Conservation (phyloP, 2,329 filamentous ascomycete species). For the Scedosporium apiospermum region DNA sequence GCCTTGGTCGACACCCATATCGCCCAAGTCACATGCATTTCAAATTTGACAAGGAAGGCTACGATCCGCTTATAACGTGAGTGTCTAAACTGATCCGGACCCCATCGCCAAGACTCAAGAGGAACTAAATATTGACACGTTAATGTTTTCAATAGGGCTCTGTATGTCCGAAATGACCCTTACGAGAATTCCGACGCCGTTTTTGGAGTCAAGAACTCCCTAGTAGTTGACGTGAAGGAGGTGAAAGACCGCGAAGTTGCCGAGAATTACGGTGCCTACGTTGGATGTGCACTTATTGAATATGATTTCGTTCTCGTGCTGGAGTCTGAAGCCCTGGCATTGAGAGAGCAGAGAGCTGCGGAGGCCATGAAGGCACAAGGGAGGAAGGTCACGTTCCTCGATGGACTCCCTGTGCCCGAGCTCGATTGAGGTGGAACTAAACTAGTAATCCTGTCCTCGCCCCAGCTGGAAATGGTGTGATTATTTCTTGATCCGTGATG, state of each 20-base stretch:
- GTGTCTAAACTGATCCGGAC: no score
- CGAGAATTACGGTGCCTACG: slow-evolving; percentile 47
- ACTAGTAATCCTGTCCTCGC: no score
- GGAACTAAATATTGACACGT: no score
- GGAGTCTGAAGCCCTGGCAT: background rate
- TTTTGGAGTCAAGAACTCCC: slow-evolving; percentile 75
- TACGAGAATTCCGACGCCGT: slow-evolving; percentile 80
- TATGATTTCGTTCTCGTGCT: slow-evolving; percentile 59
- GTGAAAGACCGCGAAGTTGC: slow-evolving; percentile 36
- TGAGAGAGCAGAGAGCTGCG: background rate
- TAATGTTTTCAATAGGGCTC: slow-evolving; percentile 27
- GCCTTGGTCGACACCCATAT: slow-evolving; percentile 63
- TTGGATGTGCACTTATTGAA: slow-evolving; percentile 49
- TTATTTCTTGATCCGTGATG: no score
- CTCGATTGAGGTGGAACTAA: background rate
- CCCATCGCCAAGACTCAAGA: no score
- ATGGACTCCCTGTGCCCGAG: background rate
- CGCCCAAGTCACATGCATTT: slow-evolving; percentile 79
- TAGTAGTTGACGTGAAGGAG: slow-evolving; percentile 54
- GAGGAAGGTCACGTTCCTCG: background rate
- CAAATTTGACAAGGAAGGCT: slow-evolving; percentile 75
- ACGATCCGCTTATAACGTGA: slow-evolving; percentile 68
- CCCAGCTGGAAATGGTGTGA: no score
- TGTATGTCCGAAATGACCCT: slow-evolving; percentile 69
- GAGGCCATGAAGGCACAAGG: background rate